phyloP scores from a whole-genome alignment of 2,329 filamentous ascomycete genomes.

The Ceratocystis ficicola region DNA sequence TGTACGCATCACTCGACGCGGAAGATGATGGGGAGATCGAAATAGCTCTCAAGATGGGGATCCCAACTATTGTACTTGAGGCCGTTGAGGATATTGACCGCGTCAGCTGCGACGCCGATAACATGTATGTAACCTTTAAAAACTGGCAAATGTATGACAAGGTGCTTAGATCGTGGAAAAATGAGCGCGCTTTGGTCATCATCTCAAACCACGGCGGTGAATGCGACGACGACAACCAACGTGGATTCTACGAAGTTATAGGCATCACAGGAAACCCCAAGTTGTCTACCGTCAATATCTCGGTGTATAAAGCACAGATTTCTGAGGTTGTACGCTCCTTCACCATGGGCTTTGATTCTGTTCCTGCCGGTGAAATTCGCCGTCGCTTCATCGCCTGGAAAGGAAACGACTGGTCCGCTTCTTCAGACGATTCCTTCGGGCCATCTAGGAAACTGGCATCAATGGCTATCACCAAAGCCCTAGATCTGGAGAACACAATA shows the following conservation, averaged over 20 bases:
- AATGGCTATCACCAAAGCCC: constrained; percentile 11
- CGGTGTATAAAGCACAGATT: constrained; percentile 28
- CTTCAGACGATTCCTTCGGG: constrained; percentile 23
- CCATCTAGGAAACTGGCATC: constrained; percentile 21
- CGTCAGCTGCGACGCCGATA: constrained; percentile 23
- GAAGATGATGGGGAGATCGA: constrained; percentile 23
- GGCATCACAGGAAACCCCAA: constrained; percentile 26
- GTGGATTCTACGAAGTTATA: constrained; percentile 29
- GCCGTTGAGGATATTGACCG: constrained; percentile 22
- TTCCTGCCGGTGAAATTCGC: constrained; percentile 25
- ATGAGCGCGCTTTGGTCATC: constrained; percentile 28
- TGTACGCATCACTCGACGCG: constrained; percentile 23
- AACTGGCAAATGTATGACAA: constrained; percentile 22
- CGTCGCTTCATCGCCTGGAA: constrained; percentile 27
- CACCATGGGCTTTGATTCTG: constrained; percentile 26
- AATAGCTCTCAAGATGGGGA: constrained; percentile 24
- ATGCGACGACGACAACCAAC: constrained; percentile 31
- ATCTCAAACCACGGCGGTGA: constrained; percentile 35
- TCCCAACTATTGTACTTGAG: constrained; percentile 25
- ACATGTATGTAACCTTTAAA: constrained; percentile 24
- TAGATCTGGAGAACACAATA: constrained; percentile 27
- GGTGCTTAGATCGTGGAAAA: constrained; percentile 23
- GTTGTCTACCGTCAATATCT: constrained; percentile 28
- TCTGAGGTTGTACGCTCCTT: constrained; percentile 26
- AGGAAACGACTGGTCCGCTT: too few relatives aligned